Percentiles rank a stretch among this genome's conserved stretches.
These are phyloP conservation scores for Metroxylon sagu DNA, from an alignment of 176 grass and related monocot genomes.

Conservation along the genomic window DNA sequence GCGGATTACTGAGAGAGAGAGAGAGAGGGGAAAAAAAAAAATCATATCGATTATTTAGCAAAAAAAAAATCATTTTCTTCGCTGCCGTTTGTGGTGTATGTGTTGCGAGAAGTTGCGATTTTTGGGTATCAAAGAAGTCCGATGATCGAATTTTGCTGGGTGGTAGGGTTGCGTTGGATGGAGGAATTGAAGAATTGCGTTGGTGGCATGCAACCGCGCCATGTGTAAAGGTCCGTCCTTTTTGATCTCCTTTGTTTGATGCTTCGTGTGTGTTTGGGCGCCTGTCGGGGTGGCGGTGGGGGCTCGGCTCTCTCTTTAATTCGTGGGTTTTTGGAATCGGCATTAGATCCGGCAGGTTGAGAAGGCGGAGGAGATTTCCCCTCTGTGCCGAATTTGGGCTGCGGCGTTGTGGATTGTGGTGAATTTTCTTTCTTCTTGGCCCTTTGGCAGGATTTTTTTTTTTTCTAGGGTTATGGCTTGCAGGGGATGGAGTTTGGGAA, in stretches of 20 bases:
- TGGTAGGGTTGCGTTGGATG: slow-evolving; percentile 8
- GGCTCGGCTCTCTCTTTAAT: neutral
- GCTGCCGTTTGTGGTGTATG: too few relatives aligned
- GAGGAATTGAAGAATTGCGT: slow-evolving; percentile 9
- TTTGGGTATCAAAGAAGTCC: slow-evolving; percentile 1
- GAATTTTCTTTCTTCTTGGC: neutral
- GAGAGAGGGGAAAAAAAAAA: too few relatives aligned
- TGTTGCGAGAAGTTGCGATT: neutral
- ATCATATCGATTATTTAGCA: too few relatives aligned
- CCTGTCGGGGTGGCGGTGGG: too few relatives aligned
- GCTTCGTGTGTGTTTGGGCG: too few relatives aligned
- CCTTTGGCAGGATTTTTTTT: neutral
- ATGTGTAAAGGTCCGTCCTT: slow-evolving; percentile 28
- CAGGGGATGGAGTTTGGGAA: too few relatives aligned
- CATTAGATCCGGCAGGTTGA: slow-evolving; percentile 10
- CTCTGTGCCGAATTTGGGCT: neutral
- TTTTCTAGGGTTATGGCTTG: too few relatives aligned
- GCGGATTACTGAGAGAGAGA: too few relatives aligned
- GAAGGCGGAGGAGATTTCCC: neutral
- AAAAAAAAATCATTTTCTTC: too few relatives aligned
- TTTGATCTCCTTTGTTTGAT: slow-evolving; percentile 1
- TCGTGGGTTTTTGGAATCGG: slow-evolving; percentile 8
- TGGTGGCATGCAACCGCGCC: slow-evolving; percentile 23
- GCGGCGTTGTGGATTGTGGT: neutral
- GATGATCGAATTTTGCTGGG: slow-evolving; percentile 6